A percentile compares a stretch with the other conserved stretches of the same genome.
These are phyloP conservation scores for Tricholoma bakamatsutake DNA, from an alignment of 768 basidiomycete species.

Conservation along the genomic window DNA sequence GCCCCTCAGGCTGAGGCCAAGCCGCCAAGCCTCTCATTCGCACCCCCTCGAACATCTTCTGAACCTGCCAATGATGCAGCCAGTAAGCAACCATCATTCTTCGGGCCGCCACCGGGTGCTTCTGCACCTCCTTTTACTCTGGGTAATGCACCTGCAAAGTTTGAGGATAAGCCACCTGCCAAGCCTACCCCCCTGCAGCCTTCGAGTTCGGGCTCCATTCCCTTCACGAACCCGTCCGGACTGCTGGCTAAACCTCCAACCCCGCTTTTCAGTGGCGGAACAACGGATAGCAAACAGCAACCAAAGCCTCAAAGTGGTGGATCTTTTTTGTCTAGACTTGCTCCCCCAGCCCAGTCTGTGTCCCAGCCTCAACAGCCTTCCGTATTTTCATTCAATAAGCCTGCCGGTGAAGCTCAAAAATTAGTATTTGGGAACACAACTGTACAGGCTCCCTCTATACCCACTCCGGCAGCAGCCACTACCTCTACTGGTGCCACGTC, in stretches of 20 bases:
- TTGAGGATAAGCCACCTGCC: conserved; percentile 7
- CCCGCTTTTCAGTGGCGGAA: conserved; percentile 5
- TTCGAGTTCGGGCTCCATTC: not conserved
- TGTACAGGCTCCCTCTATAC: conserved; percentile 13
- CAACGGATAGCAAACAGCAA: conserved; percentile 2
- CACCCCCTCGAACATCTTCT: conserved; percentile 10
- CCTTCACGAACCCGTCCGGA: conserved; percentile 2
- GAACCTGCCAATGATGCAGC: conserved; percentile 8
- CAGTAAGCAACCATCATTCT: conserved; percentile 2
- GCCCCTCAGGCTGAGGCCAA: conserved; percentile 16
- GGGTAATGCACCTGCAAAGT: conserved; percentile 1
- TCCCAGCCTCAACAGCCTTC: conserved; percentile 7
- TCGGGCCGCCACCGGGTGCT: conserved; percentile 1
- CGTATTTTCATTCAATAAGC: conserved; percentile 14
- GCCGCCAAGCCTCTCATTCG: conserved; percentile 17
- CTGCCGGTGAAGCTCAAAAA: conserved; percentile 14
- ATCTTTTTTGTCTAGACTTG: conserved; percentile 20
- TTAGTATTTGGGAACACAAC: conserved; percentile 18
- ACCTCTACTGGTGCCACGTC: conserved; percentile 20
- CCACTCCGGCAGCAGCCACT: conserved; percentile 13
- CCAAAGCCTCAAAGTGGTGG: conserved; percentile 3
- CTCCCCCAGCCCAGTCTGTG: conserved; percentile 9
- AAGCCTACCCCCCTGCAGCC: conserved; percentile 7
- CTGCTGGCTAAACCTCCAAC: conserved; percentile 11
- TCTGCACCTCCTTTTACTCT: conserved; percentile 1